Base-by-base conservation (phyloP, 768 basidiomycete species). In the Suillus cothurnatus region DNA sequence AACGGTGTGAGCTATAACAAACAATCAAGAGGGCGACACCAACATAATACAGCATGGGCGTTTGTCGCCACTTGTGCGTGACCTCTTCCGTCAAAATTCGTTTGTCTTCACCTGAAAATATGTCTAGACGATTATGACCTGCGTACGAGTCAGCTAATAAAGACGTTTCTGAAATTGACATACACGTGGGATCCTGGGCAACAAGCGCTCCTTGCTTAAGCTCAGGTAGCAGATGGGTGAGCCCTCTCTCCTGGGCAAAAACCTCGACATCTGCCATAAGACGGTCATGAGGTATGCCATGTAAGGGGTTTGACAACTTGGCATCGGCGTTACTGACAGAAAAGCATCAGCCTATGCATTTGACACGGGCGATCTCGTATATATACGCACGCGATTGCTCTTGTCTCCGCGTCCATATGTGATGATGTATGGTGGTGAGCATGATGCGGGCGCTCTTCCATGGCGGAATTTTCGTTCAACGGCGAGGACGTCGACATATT, bases 191-290 rank as follows among this genome's bases (percentile, higher is more conserved):
- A 64, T 86, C 84, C 71, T 93, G 92, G 2, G 92, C 91, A 26
- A 93, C 71, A 53, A 93, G 77, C 0, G 93, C 93, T n/a, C 86
- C 92, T 77, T 90, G 92, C 71, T 83, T 79, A 67, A 94, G 82
- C 14, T 84, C 67, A 3, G 77, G 57, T 2, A 78, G 69, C 26
- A 83, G 79, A 52, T 86, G 83, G 11, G 80, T 79, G 62, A 76
- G 61, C 1, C 76, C 76, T 7, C 76, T 68, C 62, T 76, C 82
- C 63, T 76, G 78, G 0, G 86, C 84, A 69, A 94, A 95, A 11
- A 77, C 72, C 55, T 87, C 85, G 36, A 88, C 90, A 62, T 88
- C 83, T 2, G 79, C 73, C 69, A 90, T 76, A 60, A 94, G 84
- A 57, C 83, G 80, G 12, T 85, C 84, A 49, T 85, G 81, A 8